phyloP scores from a whole-genome alignment of 192 early-diverging fungal species.

The Linnemannia exigua region DNA sequence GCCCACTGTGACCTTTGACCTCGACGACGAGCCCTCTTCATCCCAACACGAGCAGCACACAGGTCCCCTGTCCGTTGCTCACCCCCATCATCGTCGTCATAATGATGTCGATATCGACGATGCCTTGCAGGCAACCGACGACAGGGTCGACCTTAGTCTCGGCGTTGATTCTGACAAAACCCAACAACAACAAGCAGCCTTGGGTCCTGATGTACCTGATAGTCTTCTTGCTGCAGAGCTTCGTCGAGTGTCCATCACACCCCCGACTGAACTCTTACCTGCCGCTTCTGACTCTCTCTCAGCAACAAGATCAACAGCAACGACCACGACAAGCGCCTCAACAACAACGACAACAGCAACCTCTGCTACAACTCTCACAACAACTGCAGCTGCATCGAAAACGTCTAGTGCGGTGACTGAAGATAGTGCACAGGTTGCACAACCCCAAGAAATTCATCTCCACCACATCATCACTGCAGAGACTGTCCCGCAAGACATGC shows the following conservation, averaged over 20 bases:
- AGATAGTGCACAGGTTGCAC: neutral
- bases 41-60: neutral
- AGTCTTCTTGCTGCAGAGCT: constrained; percentile 13
- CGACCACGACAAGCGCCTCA: neutral
- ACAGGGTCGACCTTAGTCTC: neutral
- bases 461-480: constrained; percentile 20
- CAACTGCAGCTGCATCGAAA: neutral
- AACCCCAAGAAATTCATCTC: constrained; percentile 32
- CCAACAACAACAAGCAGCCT: neutral
- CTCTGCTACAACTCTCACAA: neutral
- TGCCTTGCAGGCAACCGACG: neutral
- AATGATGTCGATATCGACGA: neutral
- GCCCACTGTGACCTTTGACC: constrained; percentile 39
- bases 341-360: neutral
- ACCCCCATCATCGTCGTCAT: neutral
- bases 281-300: neutral
- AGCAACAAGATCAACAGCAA: neutral
- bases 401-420: neutral
- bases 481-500: constrained; percentile 34
- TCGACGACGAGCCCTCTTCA: constrained; percentile 19
- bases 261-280: neutral
- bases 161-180: neutral
- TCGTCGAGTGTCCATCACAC: constrained; percentile 39
- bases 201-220: neutral
- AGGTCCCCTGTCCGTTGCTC: neutral